Base-by-base conservation (phyloP, 495 filamentous ascomycete genomes). In the Tuber melanosporum region DNA sequence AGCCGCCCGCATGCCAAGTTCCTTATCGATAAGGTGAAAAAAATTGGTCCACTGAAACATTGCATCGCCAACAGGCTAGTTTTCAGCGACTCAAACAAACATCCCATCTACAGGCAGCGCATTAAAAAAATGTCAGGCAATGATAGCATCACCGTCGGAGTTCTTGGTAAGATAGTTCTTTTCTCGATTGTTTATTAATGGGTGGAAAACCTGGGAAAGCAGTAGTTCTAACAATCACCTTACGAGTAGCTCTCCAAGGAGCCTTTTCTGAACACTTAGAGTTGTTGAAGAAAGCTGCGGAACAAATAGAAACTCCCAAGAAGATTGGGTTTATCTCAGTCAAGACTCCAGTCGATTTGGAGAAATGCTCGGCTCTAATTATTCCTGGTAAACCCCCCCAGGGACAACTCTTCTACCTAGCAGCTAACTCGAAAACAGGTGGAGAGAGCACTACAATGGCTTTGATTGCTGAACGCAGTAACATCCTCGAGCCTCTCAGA, bases 381-480 rank as follows among this genome's bases (percentile, higher is more conserved):
- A 88, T 99, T 77, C 95, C 96, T 9, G 78, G 76, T 78, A 47
- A 17, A n/a, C 66, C n/a, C n/a, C 17, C 14, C 14, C 7, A 1
- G 26, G 32, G 26, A 3, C 26, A 66, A 36, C 39, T 2, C 22
- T 32, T 45, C 9, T 42, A 26, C 12, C 47, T 14, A 32, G 42
- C 9, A 42, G 36, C 74, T 77, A 77, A 78, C 74, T 39, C 42
- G 32, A 15, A 17, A n/a, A 43, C 36, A 78, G 95, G 95, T 66
- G 96, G 95, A 76, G 95, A 99, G 83, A 97, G 93, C 83, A 99
- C 95, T 7, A 92, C 94, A 9, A 94, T 99, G 82, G 92, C 94
- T 5, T 88, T 99, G 26, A 92, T 98, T 26, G 95, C 95, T 15
- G 89, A 89, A 32, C 88, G 94, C 71, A 91, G 91, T 3, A 90